phyloP scores from a whole-genome alignment of 345 rosid species.

The Salix suchowensis region DNA sequence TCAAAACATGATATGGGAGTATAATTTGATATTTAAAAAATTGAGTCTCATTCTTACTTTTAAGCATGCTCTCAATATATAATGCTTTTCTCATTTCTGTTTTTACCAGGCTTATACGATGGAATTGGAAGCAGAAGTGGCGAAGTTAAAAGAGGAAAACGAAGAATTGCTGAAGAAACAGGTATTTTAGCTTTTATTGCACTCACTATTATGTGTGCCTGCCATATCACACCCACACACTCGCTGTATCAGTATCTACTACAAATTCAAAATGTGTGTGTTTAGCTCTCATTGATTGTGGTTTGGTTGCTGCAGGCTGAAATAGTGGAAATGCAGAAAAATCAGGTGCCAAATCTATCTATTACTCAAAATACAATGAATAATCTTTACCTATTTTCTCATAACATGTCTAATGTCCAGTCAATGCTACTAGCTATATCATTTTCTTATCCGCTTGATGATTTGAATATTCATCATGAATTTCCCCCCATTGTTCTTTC shows the following conservation, averaged over 20 bases:
- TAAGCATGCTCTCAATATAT: background rate
- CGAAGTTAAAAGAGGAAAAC: constrained; percentile 79
- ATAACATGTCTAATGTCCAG: background rate
- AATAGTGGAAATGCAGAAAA: constrained; percentile 71
- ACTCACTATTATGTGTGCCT: background rate
- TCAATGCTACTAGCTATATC: background rate
- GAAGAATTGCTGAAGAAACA: constrained; percentile 66
- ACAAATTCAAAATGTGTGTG: background rate
- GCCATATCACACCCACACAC: background rate
- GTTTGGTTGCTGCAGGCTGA: constrained; percentile 48
- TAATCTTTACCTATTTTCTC: background rate
- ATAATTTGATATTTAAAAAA: background rate
- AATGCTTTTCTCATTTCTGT: constrained; percentile 11
- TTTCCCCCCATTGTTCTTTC: background rate
- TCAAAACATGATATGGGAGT: background rate
- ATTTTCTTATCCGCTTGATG: background rate
- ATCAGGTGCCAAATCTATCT: constrained; percentile 48
- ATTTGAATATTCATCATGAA: background rate
- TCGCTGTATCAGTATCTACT: background rate
- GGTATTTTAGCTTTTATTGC: constrained; percentile 30
- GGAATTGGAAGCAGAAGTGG: constrained; percentile 94
- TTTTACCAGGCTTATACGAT: constrained; percentile 73
- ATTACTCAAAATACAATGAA: background rate
- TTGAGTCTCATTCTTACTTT: background rate
- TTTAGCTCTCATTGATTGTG: constrained; percentile 9